These are phyloP conservation scores for Rhytidiadelphus loreus DNA, from an alignment of 225 moss, liverwort and hornwort genomes.

Conservation along the genomic window DNA sequence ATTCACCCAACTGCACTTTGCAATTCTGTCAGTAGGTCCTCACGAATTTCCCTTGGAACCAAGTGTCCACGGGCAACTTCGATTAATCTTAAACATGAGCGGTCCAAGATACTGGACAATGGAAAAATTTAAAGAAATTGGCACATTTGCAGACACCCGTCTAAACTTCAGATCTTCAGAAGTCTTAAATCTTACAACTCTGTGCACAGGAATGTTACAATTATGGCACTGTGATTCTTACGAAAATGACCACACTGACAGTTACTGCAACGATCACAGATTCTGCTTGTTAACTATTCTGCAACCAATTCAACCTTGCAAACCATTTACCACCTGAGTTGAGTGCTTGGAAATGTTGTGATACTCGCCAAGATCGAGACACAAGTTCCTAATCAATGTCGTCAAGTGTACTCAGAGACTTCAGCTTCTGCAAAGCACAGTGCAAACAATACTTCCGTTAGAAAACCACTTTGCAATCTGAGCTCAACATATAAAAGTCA, in stretches of 20 bases:
- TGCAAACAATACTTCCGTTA: neutral
- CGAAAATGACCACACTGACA: neutral
- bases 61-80: neutral
- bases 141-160: neutral
- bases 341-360: neutral
- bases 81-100: neutral
- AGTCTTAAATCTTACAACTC: too few species aligned
- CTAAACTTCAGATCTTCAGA: neutral
- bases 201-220: neutral
- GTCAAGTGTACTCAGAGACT: constrained; percentile 30
- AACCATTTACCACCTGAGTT: neutral
- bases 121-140: too few species aligned
- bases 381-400: constrained; percentile 20
- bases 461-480: neutral
- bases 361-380: neutral
- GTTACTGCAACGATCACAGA: neutral
- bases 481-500: neutral
- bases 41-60: neutral
- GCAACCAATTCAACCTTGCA: neutral
- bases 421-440: constrained; percentile 35
- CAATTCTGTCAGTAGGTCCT: neutral
- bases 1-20: neutral
- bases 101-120: neutral
- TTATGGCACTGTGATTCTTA: too few species aligned
- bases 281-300: neutral